Conservation (phyloP, 495 filamentous ascomycete species). For the Acidomyces sp. region DNA sequence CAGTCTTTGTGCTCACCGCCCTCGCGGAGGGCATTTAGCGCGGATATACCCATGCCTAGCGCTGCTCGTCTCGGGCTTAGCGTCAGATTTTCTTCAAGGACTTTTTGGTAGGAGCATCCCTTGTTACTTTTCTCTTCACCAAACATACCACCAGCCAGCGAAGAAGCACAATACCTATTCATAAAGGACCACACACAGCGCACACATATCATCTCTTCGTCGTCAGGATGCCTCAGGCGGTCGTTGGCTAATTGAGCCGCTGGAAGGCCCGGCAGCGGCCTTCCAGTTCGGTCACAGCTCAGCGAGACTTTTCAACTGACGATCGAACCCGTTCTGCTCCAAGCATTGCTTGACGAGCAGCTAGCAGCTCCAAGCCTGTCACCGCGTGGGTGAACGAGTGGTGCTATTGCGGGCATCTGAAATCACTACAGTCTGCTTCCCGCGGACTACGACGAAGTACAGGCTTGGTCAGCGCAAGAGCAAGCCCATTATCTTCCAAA, state of each 20-base stretch:
- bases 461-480: neutral
- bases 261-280: constrained; percentile 9
- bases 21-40: too few relatives aligned
- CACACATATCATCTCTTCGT: constrained; percentile 14
- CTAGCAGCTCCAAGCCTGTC: neutral
- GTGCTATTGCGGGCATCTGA: neutral
- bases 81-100: neutral
- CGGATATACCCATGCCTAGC: too few relatives aligned
- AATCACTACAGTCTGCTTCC: neutral
- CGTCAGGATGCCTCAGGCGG: constrained; percentile 18
- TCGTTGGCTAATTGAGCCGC: constrained; percentile 19
- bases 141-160: constrained; percentile 5
- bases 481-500: neutral
- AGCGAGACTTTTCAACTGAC: constrained; percentile 15
- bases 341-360: constrained; percentile 4
- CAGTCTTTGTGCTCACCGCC: too few relatives aligned
- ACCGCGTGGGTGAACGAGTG: neutral
- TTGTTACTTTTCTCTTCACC: neutral
- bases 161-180: constrained; percentile 8
- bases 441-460: constrained; percentile 7
- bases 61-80: neutral
- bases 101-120: neutral
- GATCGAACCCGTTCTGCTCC: constrained; percentile 4
- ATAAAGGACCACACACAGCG: neutral
- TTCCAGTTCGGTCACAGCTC: constrained; percentile 19